Conservation (phyloP, 495 filamentous ascomycete genomes). For the Daldinia concentrica region DNA sequence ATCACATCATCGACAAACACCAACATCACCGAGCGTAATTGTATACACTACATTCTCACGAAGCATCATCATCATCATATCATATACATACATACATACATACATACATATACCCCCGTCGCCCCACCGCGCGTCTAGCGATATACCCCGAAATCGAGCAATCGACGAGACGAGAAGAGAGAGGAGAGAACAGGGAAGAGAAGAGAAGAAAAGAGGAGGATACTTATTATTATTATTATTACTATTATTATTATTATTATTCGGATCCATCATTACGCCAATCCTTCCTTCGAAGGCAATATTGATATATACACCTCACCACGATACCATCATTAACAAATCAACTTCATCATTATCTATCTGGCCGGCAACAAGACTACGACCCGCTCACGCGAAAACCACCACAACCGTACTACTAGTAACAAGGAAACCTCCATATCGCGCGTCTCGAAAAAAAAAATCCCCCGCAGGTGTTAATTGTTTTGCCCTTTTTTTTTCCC, state of each 20-base stretch:
- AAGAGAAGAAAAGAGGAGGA: background rate
- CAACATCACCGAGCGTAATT: conserved; percentile 33
- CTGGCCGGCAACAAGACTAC: conserved; percentile 46
- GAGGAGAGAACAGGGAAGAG: background rate
- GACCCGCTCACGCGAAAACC: conserved; percentile 54
- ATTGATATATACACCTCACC: background rate
- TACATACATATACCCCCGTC: conserved; percentile 38
- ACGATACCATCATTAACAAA: conserved; percentile 3
- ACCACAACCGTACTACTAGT: background rate
- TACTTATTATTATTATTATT: background rate
- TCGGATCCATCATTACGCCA: too few species aligned
- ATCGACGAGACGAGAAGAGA: conserved; percentile 13
- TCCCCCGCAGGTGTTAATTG: background rate
- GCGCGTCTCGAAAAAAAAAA: conserved; percentile 1
- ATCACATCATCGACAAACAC: conserved; percentile 13
- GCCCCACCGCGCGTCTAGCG: conserved; percentile 28
- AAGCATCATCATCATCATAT: conserved; percentile 27
- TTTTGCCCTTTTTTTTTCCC: background rate
- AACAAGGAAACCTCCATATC: background rate
- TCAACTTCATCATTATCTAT: conserved; percentile 5
- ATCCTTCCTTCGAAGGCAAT: too few species aligned
- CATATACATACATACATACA: background rate
- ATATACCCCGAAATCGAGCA: conserved; percentile 37
- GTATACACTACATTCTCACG: conserved; percentile 41
- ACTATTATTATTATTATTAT: background rate